These are phyloP conservation scores for Mycena galopus DNA, from an alignment of 768 basidiomycete species.

Conservation along the genomic window DNA sequence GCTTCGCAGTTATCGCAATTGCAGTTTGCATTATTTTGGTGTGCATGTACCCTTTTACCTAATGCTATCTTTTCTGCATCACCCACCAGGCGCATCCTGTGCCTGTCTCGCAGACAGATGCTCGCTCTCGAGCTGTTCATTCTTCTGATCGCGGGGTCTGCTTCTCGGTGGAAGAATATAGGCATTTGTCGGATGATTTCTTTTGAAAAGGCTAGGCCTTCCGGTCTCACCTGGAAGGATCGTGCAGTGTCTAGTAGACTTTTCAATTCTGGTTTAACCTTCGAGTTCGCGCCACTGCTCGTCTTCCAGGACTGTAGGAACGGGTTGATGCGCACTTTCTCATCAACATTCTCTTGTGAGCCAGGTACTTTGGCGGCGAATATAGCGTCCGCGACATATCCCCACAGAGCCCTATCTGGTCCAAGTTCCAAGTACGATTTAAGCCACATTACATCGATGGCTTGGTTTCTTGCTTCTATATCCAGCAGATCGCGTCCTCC, in stretches of 20 bases:
- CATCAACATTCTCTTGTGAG: neutral
- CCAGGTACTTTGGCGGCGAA: neutral
- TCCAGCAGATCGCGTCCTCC: neutral
- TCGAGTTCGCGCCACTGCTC: neutral
- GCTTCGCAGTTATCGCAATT: slow-evolving; percentile 9
- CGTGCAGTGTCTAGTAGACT: neutral
- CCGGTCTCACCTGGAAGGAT: neutral
- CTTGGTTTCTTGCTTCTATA: neutral
- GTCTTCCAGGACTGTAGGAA: neutral
- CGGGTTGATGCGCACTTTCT: neutral
- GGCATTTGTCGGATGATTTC: neutral
- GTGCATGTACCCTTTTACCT: neutral
- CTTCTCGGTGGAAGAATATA: neutral
- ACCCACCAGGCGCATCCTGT: slow-evolving; percentile 11
- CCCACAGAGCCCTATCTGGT: neutral
- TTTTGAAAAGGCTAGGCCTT: neutral
- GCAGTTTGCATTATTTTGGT: neutral
- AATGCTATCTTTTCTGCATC: slow-evolving; percentile 14
- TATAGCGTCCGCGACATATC: neutral
- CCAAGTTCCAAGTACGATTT: neutral
- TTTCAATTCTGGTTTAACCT: neutral
- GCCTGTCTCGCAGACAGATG: slow-evolving; percentile 22
- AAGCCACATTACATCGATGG: neutral
- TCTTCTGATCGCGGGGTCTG: neutral
- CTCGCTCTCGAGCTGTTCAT: slow-evolving; percentile 3